These are phyloP conservation scores for Rhizoctonia solani DNA, from an alignment of 1,284 basidiomycete species.

Conservation along the genomic window DNA sequence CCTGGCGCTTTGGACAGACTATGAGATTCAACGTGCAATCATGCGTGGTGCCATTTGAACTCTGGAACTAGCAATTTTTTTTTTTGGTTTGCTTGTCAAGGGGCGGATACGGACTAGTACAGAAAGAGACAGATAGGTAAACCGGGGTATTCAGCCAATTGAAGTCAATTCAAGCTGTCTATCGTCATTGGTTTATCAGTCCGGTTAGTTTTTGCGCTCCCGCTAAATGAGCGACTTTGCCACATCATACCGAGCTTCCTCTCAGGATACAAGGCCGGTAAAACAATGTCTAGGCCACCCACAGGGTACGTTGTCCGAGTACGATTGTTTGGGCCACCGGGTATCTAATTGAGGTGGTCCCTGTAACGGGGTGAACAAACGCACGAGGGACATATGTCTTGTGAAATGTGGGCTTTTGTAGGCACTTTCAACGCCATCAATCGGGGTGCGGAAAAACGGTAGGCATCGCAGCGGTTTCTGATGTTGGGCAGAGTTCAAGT, in stretches of 20 bases:
- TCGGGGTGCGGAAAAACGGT: conserved; percentile 24
- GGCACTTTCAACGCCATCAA: not conserved
- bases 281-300: too few species aligned
- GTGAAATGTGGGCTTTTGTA: not conserved
- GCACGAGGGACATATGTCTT: not conserved
- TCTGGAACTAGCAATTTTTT: not conserved
- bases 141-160: too few species aligned
- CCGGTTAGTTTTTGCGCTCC: not conserved
- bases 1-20: not conserved
- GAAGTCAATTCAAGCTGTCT: too few species aligned
- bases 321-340: not conserved
- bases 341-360: not conserved
- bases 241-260: not conserved
- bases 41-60: too few species aligned
- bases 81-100: not conserved
- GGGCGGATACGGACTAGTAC: not conserved
- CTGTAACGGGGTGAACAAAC: not conserved
- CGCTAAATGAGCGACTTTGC: conserved; percentile 3
- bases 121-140: too few species aligned
- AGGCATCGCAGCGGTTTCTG: not conserved
- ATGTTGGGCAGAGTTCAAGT: conserved; percentile 1
- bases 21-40: not conserved
- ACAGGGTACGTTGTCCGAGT: not conserved
- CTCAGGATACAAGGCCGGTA: not conserved
- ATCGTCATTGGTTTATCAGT: too few species aligned